Base-by-base conservation (phyloP, 2,329 filamentous ascomycete genomes). In the Xylaria sp. region DNA sequence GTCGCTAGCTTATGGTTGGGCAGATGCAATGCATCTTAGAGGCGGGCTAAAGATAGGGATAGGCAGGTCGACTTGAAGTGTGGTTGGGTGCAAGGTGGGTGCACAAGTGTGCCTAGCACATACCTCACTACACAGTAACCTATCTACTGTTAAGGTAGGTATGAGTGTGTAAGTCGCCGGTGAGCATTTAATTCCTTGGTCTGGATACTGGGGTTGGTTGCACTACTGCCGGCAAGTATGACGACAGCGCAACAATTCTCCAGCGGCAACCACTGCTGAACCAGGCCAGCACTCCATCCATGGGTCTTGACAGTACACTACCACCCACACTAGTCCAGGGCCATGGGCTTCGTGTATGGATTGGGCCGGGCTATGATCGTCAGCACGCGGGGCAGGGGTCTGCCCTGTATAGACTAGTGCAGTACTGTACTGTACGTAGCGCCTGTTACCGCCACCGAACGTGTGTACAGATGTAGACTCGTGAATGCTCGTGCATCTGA, bases 361-460 rank as follows among this genome's bases (percentile, higher is more conserved):
- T 75, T 75, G 51, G 64, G 48, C n/a, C 48, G 57, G 51, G 10
- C 39, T 44, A 58, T 59, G 58, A 74, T 73, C 69, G 64, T 65
- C 66, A 54, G 70, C 51, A 23, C 39, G 25, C 55, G 28, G 28
- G 31, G 18, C 31, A 39, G 8, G 31, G 52, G 52, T 28, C 28
- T 28, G 5, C 28, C 2, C 28, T 28, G 28, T 28, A 28, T 3
- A 2, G 3, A 3, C 3, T 28, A 28, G 28, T 28, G 28, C 4
- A 28, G 28, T 56, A 56, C 20, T 10, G n/a, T 54, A 31, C 51
- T 54, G 13, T 56, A 39, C 7, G 3, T n/a, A 15, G n/a, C 13
- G n/a, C 52, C 52, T 56, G 52, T 8, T 37, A 37, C 52, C 20
- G 5, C 23, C 31, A 5, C 48, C 8, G n/a, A 2, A 23, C 12